Percentiles rank a stretch among this genome's conserved stretches.
Conservation (phyloP, 768 basidiomycete genomes). For the Amanita rimosa region DNA sequence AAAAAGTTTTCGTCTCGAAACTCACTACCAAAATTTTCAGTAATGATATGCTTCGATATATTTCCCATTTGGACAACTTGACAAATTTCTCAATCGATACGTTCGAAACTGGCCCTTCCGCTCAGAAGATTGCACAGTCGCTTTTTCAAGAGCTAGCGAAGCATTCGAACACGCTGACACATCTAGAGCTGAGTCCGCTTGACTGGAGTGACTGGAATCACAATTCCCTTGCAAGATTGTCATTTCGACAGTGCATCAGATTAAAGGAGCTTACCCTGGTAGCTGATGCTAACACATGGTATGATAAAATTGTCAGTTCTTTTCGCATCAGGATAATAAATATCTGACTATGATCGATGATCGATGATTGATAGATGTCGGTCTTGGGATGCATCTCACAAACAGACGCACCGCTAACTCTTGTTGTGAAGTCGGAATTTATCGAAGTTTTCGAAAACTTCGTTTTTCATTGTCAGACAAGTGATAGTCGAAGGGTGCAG, state of each 20-base stretch:
- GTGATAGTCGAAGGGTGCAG: background rate
- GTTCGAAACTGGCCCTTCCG: background rate
- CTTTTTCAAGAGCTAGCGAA: background rate
- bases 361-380: background rate
- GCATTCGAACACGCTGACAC: background rate
- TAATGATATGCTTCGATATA: background rate
- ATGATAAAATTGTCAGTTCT: background rate
- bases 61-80: background rate
- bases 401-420: background rate
- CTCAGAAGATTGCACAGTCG: background rate
- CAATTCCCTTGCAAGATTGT: background rate
- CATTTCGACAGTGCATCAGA: background rate
- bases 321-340: background rate
- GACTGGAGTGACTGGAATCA: background rate
- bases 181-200: background rate
- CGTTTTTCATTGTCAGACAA: background rate
- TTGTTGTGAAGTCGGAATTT: background rate
- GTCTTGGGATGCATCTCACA: background rate
- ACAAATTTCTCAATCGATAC: background rate
- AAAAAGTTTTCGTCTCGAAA: background rate
- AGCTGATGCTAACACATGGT: background rate
- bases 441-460: background rate
- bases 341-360: too few relatives aligned
- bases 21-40: background rate
- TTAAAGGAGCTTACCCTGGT: background rate